Evolutionary conservation across 192 early-diverging fungal genomes (phyloP), one percentile per base, ranked within the genome.

Genomic region (Coemansia sp.): DNA sequence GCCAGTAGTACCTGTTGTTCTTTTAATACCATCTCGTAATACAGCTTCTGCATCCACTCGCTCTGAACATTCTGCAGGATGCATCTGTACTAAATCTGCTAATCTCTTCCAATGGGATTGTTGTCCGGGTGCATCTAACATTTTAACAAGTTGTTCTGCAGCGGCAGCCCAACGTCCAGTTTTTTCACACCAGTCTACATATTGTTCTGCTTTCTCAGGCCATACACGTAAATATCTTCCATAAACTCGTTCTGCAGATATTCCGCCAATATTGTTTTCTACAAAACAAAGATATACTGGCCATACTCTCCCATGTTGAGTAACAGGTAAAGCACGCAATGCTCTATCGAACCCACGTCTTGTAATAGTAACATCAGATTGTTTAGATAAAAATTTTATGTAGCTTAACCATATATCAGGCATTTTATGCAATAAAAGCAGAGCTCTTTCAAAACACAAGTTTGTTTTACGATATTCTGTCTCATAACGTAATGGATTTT

Each of bases 361-460:
- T 17, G 88, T 87, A 55, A 64, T 70, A 5, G 90, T 92, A 51
- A 92, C 80, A 54, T 85, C 79, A 2, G 88, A 85, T 60, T 92
- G 92, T 21, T 85, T 59, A 82, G 86, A 17, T 42, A 93, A 66
- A 63, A 93, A 91, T 24, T 75, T 65, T 27, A 84, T 67, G 70
- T 94, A 99, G 39, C 85, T 85, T 3, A 92, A 64, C 97, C 97
- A 99, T 42, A 99, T 88, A 25, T 92, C 78, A 11, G 96, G 96
- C 89, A 96, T 96, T 86, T 95, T 96, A 85, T 97, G 94, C 65
- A 95, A 84, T 5, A 94, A 76, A n/a, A 98, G 85, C 53, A 99
- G 80, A 5, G 91, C 85, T 6, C 93, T 74, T 69, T 98, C 96
- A 67, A 91, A 99, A 60, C 90, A 93, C 68, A 85, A 66, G 62